Percentiles rank a stretch among this genome's conserved stretches.
Evolutionary conservation across 2,329 filamentous ascomycete species (phyloP).

Genomic region (Pseudogymnoascus sp.): DNA sequence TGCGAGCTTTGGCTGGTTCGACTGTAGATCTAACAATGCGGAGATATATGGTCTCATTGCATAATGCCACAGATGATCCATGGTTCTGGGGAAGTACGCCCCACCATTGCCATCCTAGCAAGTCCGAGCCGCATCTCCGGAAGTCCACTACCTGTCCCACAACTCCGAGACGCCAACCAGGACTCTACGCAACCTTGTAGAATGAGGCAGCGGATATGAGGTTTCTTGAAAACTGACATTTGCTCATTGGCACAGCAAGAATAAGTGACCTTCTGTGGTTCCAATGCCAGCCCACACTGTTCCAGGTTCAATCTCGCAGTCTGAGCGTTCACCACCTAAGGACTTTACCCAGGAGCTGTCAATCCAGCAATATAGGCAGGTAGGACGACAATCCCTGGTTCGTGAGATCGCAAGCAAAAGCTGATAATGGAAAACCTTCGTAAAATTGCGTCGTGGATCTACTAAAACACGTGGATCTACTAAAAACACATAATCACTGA

Average conservation of each 20-base stretch:
- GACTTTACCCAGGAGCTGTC: background rate
- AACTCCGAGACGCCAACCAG: background rate
- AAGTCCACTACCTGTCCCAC: background rate
- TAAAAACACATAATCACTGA: too few species aligned
- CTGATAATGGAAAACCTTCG: background rate
- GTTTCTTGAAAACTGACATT: background rate
- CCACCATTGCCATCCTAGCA: background rate
- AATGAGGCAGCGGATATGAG: background rate
- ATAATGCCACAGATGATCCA: background rate
- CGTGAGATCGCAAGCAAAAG: background rate
- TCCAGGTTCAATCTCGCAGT: background rate
- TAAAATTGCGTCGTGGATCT: background rate
- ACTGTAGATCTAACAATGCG: too few species aligned
- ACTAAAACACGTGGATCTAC: background rate
- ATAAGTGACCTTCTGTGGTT: background rate
- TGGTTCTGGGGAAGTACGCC: background rate
- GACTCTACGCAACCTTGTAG: background rate
- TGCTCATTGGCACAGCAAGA: background rate
- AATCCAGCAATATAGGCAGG: background rate
- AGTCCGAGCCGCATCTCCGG: background rate
- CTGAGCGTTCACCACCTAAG: background rate
- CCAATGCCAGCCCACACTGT: background rate
- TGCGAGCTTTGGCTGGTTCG: background rate
- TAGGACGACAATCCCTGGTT: background rate
- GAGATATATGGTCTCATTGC: too few species aligned